Conservation (phyloP, 169 alveolate genomes). For the Babesia ovis region DNA sequence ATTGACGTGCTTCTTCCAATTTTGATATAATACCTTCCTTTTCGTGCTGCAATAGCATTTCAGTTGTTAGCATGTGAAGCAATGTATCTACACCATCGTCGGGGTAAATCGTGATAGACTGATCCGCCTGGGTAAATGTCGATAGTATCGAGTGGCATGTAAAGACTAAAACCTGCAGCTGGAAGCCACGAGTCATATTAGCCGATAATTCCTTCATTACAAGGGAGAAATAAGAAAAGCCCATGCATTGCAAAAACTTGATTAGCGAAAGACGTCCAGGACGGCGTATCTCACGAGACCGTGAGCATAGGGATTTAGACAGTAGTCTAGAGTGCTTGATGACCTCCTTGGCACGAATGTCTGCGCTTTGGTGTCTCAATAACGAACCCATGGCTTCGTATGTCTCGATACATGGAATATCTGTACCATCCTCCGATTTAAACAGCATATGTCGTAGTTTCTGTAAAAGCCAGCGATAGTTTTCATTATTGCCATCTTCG, state of each 20-base stretch:
- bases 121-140: constrained; percentile 5
- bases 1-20: constrained; percentile 50
- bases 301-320: constrained; percentile 25
- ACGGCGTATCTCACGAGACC: constrained; percentile 42
- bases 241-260: constrained; percentile 34
- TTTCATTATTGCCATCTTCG: neutral
- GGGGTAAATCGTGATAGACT: neutral
- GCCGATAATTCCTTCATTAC: constrained; percentile 43
- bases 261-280: constrained; percentile 30
- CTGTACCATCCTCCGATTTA: constrained; percentile 26
- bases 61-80: constrained; percentile 42
- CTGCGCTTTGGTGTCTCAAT: constrained; percentile 25
- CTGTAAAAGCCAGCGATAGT: constrained; percentile 1
- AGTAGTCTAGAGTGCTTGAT: constrained; percentile 40
- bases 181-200: constrained; percentile 41
- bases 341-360: constrained; percentile 13
- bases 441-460: constrained; percentile 19
- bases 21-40: constrained; percentile 42
- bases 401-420: constrained; percentile 34
- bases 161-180: constrained; percentile 44
- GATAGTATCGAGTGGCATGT: constrained; percentile 47
- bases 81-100: constrained; percentile 6
- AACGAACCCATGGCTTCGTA: constrained; percentile 46
- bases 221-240: constrained; percentile 11
- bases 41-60: constrained; percentile 34